Conservation (phyloP, 73 alveolate species). For the Stentor coeruleus region DNA sequence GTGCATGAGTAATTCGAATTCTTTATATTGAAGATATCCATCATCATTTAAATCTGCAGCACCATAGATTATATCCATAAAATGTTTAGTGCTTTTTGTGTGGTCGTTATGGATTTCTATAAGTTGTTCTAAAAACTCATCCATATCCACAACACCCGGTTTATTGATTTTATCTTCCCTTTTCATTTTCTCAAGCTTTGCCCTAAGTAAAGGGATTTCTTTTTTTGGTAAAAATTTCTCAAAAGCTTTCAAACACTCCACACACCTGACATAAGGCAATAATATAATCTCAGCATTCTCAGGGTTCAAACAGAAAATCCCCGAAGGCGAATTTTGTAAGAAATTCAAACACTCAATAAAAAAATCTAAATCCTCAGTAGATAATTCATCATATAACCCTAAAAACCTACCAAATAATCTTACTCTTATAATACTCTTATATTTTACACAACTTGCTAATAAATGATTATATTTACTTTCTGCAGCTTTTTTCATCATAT, state of each 20-base stretch:
- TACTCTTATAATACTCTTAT: background rate
- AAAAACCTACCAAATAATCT: conserved; percentile 22
- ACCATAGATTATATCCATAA: background rate
- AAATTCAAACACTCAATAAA: conserved; percentile 8
- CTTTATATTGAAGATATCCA: conserved; percentile 4
- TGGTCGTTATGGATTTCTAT: background rate
- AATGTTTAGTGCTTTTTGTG: background rate
- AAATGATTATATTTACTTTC: conserved; percentile 4
- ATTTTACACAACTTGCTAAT: conserved; percentile 19
- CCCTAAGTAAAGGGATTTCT: background rate
- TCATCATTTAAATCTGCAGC: conserved; percentile 26
- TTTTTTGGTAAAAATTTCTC: conserved; percentile 6
- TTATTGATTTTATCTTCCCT: conserved; percentile 17
- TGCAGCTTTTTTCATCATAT: conserved; percentile 24
- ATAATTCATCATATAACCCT: conserved; percentile 19
- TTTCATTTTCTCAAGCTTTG: conserved; percentile 2
- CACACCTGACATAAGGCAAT: conserved; percentile 20
- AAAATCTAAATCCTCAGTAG: conserved; percentile 24
- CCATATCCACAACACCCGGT: conserved; percentile 23
- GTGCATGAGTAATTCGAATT: background rate
- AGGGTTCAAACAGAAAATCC: background rate
- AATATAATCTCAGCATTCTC: background rate
- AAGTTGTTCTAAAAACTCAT: background rate
- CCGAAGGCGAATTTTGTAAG: background rate
- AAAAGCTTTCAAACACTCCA: background rate